Conservation (phyloP, 768 basidiomycete genomes). For the Rhodotorula taiwanensis region DNA sequence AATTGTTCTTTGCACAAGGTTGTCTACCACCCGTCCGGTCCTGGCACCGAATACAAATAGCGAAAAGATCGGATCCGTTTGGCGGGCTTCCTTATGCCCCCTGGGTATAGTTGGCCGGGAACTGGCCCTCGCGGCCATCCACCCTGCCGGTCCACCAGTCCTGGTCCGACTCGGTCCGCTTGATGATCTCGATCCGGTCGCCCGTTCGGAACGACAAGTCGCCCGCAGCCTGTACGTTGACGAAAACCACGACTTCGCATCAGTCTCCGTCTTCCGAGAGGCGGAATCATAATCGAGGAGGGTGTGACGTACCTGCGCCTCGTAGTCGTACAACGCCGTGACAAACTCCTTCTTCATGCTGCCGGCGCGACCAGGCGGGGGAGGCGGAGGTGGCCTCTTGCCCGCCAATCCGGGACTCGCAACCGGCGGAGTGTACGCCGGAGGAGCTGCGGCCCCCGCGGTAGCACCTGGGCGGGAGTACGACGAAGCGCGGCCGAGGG, state of each 20-base stretch:
- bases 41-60: too few relatives aligned
- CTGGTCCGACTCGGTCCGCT: conserved; percentile 70
- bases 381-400: conserved; percentile 40
- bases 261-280: too few relatives aligned
- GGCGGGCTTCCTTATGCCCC: too few relatives aligned
- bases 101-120: conserved; percentile 55
- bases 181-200: conserved; percentile 82
- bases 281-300: not conserved
- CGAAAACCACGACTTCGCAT: not conserved
- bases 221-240: conserved; percentile 65
- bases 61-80: too few relatives aligned
- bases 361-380: conserved; percentile 38
- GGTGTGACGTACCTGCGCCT: conserved; percentile 52
- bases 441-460: conserved; percentile 47
- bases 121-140: conserved; percentile 74
- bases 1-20: too few relatives aligned
- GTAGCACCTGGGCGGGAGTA: conserved; percentile 32
- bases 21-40: too few relatives aligned
- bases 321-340: conserved; percentile 89
- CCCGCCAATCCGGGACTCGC: conserved; percentile 36
- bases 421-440: conserved; percentile 50
- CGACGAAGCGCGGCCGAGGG: conserved; percentile 50
- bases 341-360: conserved; percentile 55
- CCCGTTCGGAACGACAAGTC: conserved; percentile 84
- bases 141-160: conserved; percentile 97